Base-by-base conservation (phyloP, 2,329 filamentous ascomycete genomes). In the Lasiodiplodia citricola region DNA sequence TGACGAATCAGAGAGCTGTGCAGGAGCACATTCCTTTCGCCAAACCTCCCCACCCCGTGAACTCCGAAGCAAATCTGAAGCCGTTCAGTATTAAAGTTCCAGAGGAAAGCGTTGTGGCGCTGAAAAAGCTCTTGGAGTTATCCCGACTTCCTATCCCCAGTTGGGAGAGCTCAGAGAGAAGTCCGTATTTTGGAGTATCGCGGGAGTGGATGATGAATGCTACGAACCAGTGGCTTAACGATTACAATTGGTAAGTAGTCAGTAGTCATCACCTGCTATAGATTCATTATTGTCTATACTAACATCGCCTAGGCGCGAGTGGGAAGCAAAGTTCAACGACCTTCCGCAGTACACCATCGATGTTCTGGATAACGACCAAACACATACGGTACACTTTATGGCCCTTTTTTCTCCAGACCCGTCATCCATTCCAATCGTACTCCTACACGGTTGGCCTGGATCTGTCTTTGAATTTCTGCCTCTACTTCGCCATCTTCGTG, bases 381-480 rank as follows among this genome's bases (percentile, higher is more conserved):
- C 72, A 0, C 76, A 84, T 51, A 76, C 81, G 10, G 75, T 88
- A 37, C 87, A 89, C 71, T 89, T 89, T 71, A 73, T 84, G 2
- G 86, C 80, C 0, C 76, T 89, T 0, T 89, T 89, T 67, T 88
- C 87, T 0, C 73, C 82, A 67, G 84, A 83, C 35, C 70, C 77
- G 4, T 83, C 86, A 71, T 87, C 87, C 0, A 77, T 85, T 7
- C 87, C 87, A 0, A 73, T 88, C 18, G 69, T 85, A 2, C 80
- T 87, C 60, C 74, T 87, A 66, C 87, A 89, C 72, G 87, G 87
- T 31, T 89, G 86, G 86, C 87, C 87, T 0, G 77, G 78, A 13
- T 83, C 80, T 7, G 86, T 88, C 69, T 74, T 86, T 3, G 88
- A 90, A 70, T 89, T 90, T 72, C 74, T 89, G 4, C 83, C 82